Base-by-base conservation (phyloP, 495 filamentous ascomycete genomes). In the Lichina pygmaea region DNA sequence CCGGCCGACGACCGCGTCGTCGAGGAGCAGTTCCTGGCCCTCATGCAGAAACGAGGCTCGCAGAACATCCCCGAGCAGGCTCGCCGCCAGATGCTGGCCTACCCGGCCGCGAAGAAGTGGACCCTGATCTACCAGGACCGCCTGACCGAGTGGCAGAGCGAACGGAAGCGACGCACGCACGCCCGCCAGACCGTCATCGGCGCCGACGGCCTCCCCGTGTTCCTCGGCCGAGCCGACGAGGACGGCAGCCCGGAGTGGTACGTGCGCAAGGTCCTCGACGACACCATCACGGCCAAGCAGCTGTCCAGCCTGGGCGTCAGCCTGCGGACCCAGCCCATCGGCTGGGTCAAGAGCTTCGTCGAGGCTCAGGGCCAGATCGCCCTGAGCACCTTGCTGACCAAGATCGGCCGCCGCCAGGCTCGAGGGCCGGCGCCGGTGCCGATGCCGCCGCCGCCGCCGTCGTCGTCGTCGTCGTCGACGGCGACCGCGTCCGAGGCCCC, bases 171-270 rank as follows among this genome's bases (percentile, higher is more conserved):
- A 51, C 61, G 76, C 47, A 71, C 73, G 48, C 77, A 75, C 48
- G 73, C 78, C 17, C 72, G 74, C 46, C 64, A 67, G 41, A 77
- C 72, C 0, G 66, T 74, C 50, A 64, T 69, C 6, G 60, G 59
- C 46, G 61, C 67, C 47, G 70, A 79, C 49, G 74, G 72, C 17
- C 66, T 75, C 44, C 73, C 73, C 40, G 65, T 67, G 11, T 65
- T 84, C 41, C 63, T 85, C 33, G 68, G 70, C 42, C 68, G 75
- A 45, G 82, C 82, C 6, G 83, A 92, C 54, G 86, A 94, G 54
- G 89, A 95, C 56, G 91, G 83, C 16, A 91, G 79, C 46, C 89
- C 89, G 3, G 91, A 97, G 62, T 97, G 86, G 86, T 97, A 89
- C 63, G 91, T 97, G 15, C 79, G 77, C 55, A 91, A 82, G 60